Evolutionary conservation across 2,329 filamentous ascomycete genomes (phyloP).

Genomic region (Clonostachys chloroleuca): DNA sequence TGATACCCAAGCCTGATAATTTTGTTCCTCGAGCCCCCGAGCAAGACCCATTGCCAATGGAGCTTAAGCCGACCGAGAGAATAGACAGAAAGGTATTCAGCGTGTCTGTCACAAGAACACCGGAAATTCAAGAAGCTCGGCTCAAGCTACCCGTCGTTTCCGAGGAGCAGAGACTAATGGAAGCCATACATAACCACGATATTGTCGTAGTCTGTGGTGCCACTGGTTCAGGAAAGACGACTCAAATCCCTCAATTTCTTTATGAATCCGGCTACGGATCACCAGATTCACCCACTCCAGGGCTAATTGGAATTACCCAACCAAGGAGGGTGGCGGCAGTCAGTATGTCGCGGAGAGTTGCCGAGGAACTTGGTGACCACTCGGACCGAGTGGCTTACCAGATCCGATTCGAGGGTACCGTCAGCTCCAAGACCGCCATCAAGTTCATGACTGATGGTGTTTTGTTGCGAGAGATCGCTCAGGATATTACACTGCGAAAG

Average conservation of each 20-base stretch:
- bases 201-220: constrained; percentile 90
- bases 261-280: constrained; percentile 91
- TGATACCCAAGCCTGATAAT: constrained; percentile 52
- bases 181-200: constrained; percentile 88
- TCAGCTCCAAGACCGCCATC: constrained; percentile 75
- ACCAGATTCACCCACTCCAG: constrained; percentile 71
- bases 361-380: constrained; percentile 75
- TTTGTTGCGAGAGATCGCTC: constrained; percentile 81
- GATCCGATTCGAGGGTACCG: constrained; percentile 89
- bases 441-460: constrained; percentile 99
- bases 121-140: constrained; percentile 74
- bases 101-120: constrained; percentile 64
- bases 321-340: constrained; percentile 92
- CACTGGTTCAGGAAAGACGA: constrained; percentile 96
- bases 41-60: constrained; percentile 64
- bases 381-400: constrained; percentile 83
- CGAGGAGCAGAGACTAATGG: constrained; percentile 97
- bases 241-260: constrained; percentile 93
- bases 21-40: constrained; percentile 67
- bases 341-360: constrained; percentile 92
- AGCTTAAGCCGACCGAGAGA: constrained; percentile 58
- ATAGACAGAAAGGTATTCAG: constrained; percentile 69
- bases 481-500: constrained; percentile 82
- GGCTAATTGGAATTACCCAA: constrained; percentile 93
- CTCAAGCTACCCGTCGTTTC: constrained; percentile 83